Evolutionary conservation across 768 basidiomycete species (phyloP).

Genomic region (Phaffia australis): DNA sequence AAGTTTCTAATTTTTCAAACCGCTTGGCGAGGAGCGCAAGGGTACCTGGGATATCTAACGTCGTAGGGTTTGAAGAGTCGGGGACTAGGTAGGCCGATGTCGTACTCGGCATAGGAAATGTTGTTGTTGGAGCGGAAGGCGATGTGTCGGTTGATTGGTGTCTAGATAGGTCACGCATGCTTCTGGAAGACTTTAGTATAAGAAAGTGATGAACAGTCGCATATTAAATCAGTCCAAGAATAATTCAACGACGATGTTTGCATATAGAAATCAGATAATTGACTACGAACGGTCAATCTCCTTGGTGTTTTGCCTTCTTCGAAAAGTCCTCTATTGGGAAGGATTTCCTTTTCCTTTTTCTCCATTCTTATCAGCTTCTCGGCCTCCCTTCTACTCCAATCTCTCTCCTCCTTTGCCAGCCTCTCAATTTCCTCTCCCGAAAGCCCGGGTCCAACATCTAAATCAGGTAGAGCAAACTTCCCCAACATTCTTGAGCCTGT

Average conservation of each 20-base stretch:
- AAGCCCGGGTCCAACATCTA: background rate
- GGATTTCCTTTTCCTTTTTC: background rate
- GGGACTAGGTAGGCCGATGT: constrained; percentile 4
- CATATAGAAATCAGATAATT: background rate
- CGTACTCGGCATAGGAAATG: background rate
- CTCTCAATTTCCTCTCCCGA: constrained; percentile 10
- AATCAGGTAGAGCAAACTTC: background rate
- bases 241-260: background rate
- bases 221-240: too few species aligned
- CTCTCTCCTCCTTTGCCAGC: constrained; percentile 8
- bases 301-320: constrained; percentile 1
- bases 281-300: background rate
- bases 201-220: constrained; percentile 3
- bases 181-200: background rate
- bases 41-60: constrained; percentile 1
- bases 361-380: constrained; percentile 1
- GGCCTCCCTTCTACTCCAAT: constrained; percentile 12
- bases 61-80: background rate
- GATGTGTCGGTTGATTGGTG: background rate
- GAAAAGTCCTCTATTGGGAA: background rate
- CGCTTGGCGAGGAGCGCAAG: constrained; percentile 2
- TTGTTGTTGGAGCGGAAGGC: background rate
- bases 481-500: too few species aligned
- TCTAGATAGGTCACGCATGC: background rate
- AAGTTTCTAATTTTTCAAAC: constrained; percentile 11